A percentile compares a stretch with the other conserved stretches of the same genome.
Evolutionary conservation across 164 flowering plant species (phyloP).

Genomic region (Akebia trifoliata): DNA sequence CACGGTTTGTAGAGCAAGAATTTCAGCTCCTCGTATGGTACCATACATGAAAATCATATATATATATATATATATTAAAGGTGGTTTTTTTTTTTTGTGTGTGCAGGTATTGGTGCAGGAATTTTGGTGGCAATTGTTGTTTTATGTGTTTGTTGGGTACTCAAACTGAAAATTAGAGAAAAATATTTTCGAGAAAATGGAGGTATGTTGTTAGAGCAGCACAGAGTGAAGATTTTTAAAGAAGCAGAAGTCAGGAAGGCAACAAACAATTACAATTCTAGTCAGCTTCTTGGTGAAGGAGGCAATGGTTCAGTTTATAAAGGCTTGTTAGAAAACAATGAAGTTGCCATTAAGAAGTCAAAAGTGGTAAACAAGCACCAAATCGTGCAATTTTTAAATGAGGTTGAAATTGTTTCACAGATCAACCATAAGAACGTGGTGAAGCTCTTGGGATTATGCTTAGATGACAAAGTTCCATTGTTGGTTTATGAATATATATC

Average conservation of each 20-base stretch:
- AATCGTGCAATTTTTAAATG: conserved; percentile 4
- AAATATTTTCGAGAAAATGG: conserved; percentile 9
- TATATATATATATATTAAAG: no score
- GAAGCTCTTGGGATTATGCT: conserved; percentile 8
- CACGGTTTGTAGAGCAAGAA: no score
- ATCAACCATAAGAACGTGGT: conserved; percentile 7
- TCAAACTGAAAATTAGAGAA: neutral
- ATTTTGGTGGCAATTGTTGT: no score
- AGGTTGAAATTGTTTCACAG: conserved; percentile 2
- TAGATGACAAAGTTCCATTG: conserved; percentile 9
- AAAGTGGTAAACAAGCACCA: conserved; percentile 5
- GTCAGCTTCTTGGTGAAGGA: conserved; percentile 2
- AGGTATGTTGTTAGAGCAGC: conserved; percentile 4
- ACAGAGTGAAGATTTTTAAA: neutral
- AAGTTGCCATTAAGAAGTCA: conserved; percentile 9
- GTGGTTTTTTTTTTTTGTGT: no score
- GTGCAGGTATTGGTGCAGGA: no score
- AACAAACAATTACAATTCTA: conserved; percentile 1
- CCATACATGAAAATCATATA: no score
- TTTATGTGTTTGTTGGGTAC: no score
- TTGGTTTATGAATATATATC: conserved; percentile 1
- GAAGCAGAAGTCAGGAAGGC: conserved; percentile 8
- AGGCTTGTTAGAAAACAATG: conserved; percentile 3
- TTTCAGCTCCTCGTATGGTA: no score
- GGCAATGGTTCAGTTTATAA: conserved; percentile 7